Conservation (phyloP, 202 grass and related monocot genomes). For the Carex arenaria region DNA sequence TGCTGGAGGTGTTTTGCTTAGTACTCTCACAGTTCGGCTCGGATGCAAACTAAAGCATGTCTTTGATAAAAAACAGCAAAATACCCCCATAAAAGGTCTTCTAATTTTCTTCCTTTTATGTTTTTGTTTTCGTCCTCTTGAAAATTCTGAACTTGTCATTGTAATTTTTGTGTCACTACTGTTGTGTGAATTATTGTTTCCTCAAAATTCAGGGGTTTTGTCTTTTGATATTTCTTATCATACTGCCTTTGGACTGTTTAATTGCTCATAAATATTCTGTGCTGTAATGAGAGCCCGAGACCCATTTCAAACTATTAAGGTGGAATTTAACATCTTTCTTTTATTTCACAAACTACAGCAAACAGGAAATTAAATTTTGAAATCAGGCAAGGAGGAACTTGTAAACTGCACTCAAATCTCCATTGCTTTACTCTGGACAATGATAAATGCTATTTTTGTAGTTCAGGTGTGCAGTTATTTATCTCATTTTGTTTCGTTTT, state of each 20-base stretch:
- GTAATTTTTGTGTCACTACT: background rate
- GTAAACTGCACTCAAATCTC: conserved; percentile 56
- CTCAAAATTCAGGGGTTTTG: background rate
- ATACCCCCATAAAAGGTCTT: conserved; percentile 42
- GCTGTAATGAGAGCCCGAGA: background rate
- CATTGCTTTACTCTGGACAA: conserved; percentile 44
- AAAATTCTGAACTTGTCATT: background rate
- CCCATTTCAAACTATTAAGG: background rate
- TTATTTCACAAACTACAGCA: conserved; percentile 21
- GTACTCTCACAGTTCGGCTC: conserved; percentile 63
- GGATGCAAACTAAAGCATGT: conserved; percentile 66
- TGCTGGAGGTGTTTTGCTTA: conserved; percentile 55
- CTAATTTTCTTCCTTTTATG: background rate
- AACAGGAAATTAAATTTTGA: conserved; percentile 38
- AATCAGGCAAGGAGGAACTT: conserved; percentile 40
- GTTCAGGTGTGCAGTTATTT: conserved; percentile 47
- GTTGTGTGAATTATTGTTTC: background rate
- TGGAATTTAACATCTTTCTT: conserved; percentile 5
- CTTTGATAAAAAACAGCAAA: conserved; percentile 47
- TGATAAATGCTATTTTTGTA: conserved; percentile 42
- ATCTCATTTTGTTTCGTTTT: background rate
- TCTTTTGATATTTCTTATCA: background rate
- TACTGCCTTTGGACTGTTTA: background rate
- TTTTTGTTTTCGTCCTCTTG: background rate
- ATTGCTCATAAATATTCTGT: background rate